Evolutionary conservation across 257 asterid genomes (phyloP).

Genomic region (Catharanthus roseus): DNA sequence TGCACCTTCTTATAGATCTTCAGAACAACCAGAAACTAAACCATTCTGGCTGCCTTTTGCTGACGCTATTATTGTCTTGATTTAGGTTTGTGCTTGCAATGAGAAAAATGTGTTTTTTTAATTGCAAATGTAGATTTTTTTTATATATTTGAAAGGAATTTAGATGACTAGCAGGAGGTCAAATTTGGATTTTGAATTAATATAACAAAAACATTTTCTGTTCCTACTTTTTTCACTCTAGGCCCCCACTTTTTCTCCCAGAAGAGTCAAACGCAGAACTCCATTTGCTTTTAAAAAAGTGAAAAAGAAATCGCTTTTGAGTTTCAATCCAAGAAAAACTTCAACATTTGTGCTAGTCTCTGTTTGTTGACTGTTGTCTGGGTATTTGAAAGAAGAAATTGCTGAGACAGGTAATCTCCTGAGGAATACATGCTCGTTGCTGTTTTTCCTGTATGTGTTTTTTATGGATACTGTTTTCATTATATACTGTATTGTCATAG

Average conservation of each 20-base stretch:
- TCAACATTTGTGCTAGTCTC: background rate
- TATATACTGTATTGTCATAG: background rate
- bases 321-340: background rate
- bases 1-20: background rate
- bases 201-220: too few relatives aligned
- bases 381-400: background rate
- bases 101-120: background rate
- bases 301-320: too few relatives aligned
- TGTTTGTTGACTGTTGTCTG: background rate
- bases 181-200: too few relatives aligned
- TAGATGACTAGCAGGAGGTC: background rate
- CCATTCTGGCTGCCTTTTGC: background rate
- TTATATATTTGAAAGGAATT: background rate
- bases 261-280: too few relatives aligned
- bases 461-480: background rate
- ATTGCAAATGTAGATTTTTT: background rate
- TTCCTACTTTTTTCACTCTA: too few relatives aligned
- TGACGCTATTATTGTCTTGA: background rate
- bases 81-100: background rate
- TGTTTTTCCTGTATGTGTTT: background rate
- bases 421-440: background rate
- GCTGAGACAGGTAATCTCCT: background rate
- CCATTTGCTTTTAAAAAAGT: too few relatives aligned
- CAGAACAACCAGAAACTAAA: background rate
- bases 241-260: too few relatives aligned